These are phyloP conservation scores for Helotiales sp. DNA, from an alignment of 2,329 filamentous ascomycete genomes.

Conservation along the genomic window DNA sequence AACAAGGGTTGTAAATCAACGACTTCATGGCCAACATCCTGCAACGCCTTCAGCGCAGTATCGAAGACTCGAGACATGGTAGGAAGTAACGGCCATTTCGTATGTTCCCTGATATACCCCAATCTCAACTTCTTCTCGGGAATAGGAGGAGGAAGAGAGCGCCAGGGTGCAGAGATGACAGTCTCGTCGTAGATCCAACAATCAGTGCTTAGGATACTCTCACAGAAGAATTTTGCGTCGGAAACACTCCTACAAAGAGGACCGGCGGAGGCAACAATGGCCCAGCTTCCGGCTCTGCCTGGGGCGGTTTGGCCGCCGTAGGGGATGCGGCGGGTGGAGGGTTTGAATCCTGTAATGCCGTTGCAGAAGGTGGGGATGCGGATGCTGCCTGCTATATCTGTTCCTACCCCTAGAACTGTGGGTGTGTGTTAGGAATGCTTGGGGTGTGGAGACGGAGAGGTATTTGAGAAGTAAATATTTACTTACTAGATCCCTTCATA, in stretches of 20 bases:
- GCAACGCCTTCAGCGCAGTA: constrained; percentile 40
- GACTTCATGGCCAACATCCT: constrained; percentile 46
- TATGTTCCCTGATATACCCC: constrained; percentile 49
- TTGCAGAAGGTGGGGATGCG: constrained; percentile 43
- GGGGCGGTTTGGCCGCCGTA: constrained; percentile 15
- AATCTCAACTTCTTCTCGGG: constrained; percentile 40
- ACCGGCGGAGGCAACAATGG: constrained; percentile 42
- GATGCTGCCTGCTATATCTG: constrained; percentile 28
- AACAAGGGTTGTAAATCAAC: constrained; percentile 32
- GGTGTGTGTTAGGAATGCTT: too few relatives aligned
- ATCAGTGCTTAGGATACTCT: constrained; percentile 38
- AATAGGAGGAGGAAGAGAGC: constrained; percentile 24
- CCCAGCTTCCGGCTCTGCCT: constrained; percentile 14
- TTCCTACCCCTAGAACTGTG: constrained; percentile 16
- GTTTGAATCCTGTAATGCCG: constrained; percentile 43
- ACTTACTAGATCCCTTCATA: constrained; percentile 21
- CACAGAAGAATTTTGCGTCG: constrained; percentile 43
- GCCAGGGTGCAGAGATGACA: constrained; percentile 47
- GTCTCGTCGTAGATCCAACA: constrained; percentile 48
- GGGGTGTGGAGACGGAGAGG: too few relatives aligned
- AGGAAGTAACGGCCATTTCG: constrained; percentile 49
- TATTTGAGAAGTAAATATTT: too few relatives aligned
- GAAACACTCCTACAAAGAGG: constrained; percentile 43
- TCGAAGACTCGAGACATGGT: constrained; percentile 48
- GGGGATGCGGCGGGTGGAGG: constrained; percentile 24